phyloP scores from a whole-genome alignment of 2,329 filamentous ascomycete species.

The Didymella pinodella region DNA sequence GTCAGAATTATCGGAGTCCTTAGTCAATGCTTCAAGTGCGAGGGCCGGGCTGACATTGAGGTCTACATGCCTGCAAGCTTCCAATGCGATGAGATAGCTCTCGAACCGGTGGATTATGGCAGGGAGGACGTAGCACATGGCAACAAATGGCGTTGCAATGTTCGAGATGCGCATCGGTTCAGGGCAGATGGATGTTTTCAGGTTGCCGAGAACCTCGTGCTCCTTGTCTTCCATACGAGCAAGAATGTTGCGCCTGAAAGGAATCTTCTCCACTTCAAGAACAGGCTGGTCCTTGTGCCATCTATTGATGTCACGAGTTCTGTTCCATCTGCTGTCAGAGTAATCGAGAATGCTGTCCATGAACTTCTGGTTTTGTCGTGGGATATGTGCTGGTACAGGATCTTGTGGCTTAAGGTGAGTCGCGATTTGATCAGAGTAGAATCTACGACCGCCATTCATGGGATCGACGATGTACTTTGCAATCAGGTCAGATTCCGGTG shows the following conservation, averaged over 20 bases:
- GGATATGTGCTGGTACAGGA: conserved; percentile 66
- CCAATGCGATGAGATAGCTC: conserved; percentile 78
- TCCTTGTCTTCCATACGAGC: conserved; percentile 65
- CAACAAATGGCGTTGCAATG: conserved; percentile 72
- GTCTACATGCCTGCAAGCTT: conserved; percentile 72
- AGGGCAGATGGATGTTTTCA: conserved; percentile 73
- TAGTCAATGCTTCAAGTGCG: conserved; percentile 89
- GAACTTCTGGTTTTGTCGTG: conserved; percentile 45
- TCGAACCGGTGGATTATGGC: conserved; percentile 87
- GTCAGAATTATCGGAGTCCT: conserved; percentile 85
- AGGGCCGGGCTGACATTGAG: conserved; percentile 71
- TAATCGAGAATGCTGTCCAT: conserved; percentile 77
- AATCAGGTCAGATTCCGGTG: conserved; percentile 51
- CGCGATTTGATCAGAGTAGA: conserved; percentile 59
- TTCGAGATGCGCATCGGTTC: conserved; percentile 79
- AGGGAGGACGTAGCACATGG: conserved; percentile 78
- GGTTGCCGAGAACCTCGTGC: conserved; percentile 59
- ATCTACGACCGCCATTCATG: conserved; percentile 66
- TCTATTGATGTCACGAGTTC: conserved; percentile 56
- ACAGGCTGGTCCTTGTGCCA: conserved; percentile 81
- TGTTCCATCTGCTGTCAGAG: conserved; percentile 77
- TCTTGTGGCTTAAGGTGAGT: conserved; percentile 69
- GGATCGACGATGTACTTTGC: conserved; percentile 64
- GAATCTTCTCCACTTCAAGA: conserved; percentile 74
- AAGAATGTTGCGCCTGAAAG: conserved; percentile 82